Conservation (phyloP, 352 stramenopile species). For the Saprolegnia parasitica region DNA sequence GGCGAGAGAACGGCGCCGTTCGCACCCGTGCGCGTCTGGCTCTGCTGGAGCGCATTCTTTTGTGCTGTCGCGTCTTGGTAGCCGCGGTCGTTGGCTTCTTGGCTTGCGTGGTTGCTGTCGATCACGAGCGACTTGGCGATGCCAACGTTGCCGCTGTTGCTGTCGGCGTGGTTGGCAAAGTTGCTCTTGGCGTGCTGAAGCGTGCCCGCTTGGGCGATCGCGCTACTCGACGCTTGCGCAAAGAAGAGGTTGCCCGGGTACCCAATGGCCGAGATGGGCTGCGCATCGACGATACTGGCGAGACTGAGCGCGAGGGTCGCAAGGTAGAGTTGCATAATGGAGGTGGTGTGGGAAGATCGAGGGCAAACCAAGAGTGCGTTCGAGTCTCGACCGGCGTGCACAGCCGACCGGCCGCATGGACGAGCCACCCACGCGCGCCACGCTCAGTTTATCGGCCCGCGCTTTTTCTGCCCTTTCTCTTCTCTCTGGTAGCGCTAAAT, state of each 20-base stretch:
- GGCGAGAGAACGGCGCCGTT: slow-evolving; percentile 15
- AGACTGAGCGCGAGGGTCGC: not conserved
- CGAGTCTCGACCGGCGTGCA: too few species aligned
- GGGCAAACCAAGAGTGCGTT: not conserved
- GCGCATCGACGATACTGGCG: not conserved
- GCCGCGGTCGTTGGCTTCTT: slow-evolving; percentile 12
- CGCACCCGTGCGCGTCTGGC: not conserved
- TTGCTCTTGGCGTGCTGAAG: slow-evolving; percentile 1
- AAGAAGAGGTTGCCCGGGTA: slow-evolving; percentile 4
- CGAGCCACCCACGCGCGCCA: too few species aligned
- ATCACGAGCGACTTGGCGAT: slow-evolving; percentile 10
- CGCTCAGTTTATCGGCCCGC: too few species aligned
- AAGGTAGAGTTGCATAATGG: not conserved
- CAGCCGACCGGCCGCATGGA: too few species aligned
- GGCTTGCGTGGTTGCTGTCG: not conserved
- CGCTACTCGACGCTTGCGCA: not conserved
- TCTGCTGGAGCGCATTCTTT: slow-evolving; percentile 2
- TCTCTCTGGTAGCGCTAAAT: not conserved
- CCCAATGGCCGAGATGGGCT: slow-evolving; percentile 3
- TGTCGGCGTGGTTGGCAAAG: slow-evolving; percentile 20
- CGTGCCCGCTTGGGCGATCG: not conserved
- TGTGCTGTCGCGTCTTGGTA: slow-evolving; percentile 1
- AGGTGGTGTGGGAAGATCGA: not conserved
- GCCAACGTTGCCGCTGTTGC: slow-evolving; percentile 15
- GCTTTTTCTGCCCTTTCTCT: too few species aligned